Base-by-base conservation (phyloP, 129 eudicot genomes). In the Calendula officinalis region DNA sequence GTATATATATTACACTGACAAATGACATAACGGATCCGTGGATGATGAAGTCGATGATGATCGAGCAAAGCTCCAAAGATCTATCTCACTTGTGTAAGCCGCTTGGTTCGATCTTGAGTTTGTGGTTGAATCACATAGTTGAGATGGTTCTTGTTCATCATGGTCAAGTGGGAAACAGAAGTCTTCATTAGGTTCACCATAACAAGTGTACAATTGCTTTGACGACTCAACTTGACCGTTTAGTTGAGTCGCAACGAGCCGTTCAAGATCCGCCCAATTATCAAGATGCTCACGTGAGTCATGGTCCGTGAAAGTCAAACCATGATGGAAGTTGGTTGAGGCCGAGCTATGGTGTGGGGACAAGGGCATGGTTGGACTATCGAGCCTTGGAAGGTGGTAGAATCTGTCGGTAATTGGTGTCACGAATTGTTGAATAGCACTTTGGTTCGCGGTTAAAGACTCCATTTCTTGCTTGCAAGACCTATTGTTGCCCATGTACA, bases 351-450 rank as follows among this genome's bases (percentile, higher is more conserved):
- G 43, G 44, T 35, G 67, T 4, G 68, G 56, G n/a, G 80, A 41
- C 36, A 70, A 11, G 50, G 77, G 67, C 44, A 52, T 48, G 53
- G 69, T 68, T 37, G 89, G 87, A 69, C 72, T 82, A 6, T 83
- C 95, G 12, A 87, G 85, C 64, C 81, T 55, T 0, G 95, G 95
- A 47, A 87, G 87, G 49, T 87, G 81, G 55, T 75, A 43, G 67
- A 78, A 83, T 57, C 73, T 16, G 16, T 70, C 68, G 50, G 35
- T 74, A 3, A 53, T 45, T 0, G 78, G 78, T 16, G 0, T 70
- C 16, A 53, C 39, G 11, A 59, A 50, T 48, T 76, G 85, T 0
- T 72, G 57, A 51, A 49, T 70, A 9, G 47, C 57, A 61, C 64
- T 62, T 36, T 65, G 73, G 32, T 64, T 71, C 6, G 40, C 60